Evolutionary conservation across 192 early-diverging fungal species (phyloP), one percentile per base, ranked within the genome.

Genomic region (Coemansia sp.): DNA sequence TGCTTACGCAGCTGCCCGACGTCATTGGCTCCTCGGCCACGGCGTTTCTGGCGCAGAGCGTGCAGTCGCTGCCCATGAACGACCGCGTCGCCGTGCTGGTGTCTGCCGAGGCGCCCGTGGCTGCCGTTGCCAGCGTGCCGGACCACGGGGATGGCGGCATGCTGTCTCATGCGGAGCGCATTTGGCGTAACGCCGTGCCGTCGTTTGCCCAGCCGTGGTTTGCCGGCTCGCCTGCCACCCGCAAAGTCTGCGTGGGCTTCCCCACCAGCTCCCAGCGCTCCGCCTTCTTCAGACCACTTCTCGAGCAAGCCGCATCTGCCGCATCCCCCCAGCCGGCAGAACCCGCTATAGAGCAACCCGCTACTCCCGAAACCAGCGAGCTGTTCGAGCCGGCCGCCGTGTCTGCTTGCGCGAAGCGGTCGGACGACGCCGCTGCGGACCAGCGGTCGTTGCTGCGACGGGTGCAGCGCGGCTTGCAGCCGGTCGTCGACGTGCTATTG

Each of bases 71-170:
- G 40, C 64, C 66, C 21, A 64, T 69, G 12, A 53, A 69, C 38
- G 76, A 83, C 15, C 80, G 83, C 10, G 73, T 87, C 3, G 58
- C 82, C 34, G 50, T 87, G 5, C 45, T 88, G 15, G 81, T 77
- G 2, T 82, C 87, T 0, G 75, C 79, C 41, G 82, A 88, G 52
- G 45, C 55, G 58, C 34, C 56, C 8, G 42, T 39, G 50, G 23
- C 70, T 55, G 66, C 70, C 1, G 55, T 43, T 0, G 55, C 55
- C 5, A 47, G 11, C 23, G 45, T 47, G 23, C 1, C 17, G 14
- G 34, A 26, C 12, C 15, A 15, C 5, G 12, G 21, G 7, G 45
- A 47, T 28, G 30, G 23, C 30, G 45, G 23, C 16, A 15, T 20
- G 11, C 15, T 47, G 45, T 37, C 55, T 30, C 55, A 47, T 23